Percentiles rank a stretch among this genome's conserved stretches.
Conservation (phyloP, 2,329 filamentous ascomycete species). For the Lachnellula hyalina region DNA sequence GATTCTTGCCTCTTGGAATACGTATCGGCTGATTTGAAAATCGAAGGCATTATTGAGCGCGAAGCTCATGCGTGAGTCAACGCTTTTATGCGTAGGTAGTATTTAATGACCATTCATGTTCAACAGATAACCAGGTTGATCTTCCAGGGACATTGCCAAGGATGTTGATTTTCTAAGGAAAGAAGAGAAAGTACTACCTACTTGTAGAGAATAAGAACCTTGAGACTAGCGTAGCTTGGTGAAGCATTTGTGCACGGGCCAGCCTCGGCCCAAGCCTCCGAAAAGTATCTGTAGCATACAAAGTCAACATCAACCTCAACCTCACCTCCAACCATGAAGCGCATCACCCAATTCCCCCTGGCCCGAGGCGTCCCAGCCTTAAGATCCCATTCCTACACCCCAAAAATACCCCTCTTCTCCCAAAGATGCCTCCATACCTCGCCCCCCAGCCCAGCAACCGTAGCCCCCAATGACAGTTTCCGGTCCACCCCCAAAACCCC, state of each 20-base stretch:
- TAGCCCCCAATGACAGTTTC: slow-evolving; percentile 47
- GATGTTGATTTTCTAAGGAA: too few relatives aligned
- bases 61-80: too few relatives aligned
- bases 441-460: slow-evolving; percentile 22
- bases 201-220: neutral
- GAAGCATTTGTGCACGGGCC: neutral
- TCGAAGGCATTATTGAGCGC: too few relatives aligned
- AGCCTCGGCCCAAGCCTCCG: neutral
- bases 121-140: too few relatives aligned
- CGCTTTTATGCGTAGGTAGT: too few relatives aligned
- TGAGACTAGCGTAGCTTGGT: neutral
- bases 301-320: slow-evolving; percentile 1
- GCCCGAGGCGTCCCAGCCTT: slow-evolving; percentile 7
- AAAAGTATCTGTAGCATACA: neutral
- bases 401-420: slow-evolving; percentile 5
- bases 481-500: slow-evolving; percentile 55
- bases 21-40: too few relatives aligned
- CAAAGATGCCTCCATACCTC: slow-evolving; percentile 25
- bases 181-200: too few relatives aligned
- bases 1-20: too few relatives aligned
- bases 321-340: slow-evolving; percentile 23
- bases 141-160: too few relatives aligned
- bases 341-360: slow-evolving; percentile 22
- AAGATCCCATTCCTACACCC: slow-evolving; percentile 1
- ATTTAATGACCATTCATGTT: too few relatives aligned